Percentiles rank a stretch among this genome's conserved stretches.
phyloP scores from a whole-genome alignment of 169 alveolate species.

The Sarcocystis neurona region DNA sequence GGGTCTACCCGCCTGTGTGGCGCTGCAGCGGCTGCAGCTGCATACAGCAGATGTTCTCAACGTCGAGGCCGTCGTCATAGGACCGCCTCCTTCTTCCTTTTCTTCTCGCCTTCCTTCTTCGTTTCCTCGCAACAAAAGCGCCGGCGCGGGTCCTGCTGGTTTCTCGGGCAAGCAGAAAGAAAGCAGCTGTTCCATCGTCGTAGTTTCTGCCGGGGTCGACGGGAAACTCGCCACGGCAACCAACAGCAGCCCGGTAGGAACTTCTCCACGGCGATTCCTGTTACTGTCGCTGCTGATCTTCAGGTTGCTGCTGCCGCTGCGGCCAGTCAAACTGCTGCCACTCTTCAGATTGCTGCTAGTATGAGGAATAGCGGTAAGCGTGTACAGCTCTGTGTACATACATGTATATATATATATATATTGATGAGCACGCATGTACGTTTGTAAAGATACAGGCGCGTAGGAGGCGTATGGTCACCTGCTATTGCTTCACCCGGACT shows the following conservation, averaged over 20 bases:
- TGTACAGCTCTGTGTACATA: not conserved
- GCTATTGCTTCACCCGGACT: too few species aligned
- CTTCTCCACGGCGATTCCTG: not conserved
- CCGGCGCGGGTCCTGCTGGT: slow-evolving; percentile 10
- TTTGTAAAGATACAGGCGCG: too few species aligned
- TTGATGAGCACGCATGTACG: not conserved
- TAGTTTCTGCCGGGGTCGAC: slow-evolving; percentile 57
- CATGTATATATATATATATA: not conserved
- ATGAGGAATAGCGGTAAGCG: not conserved
- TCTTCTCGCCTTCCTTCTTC: too few species aligned
- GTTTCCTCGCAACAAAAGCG: not conserved
- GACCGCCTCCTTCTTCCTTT: too few species aligned
- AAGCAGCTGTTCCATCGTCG: slow-evolving; percentile 19
- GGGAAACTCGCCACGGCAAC: slow-evolving; percentile 46
- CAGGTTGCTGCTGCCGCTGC: not conserved
- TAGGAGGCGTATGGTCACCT: too few species aligned
- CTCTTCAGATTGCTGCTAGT: not conserved
- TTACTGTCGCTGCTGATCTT: not conserved
- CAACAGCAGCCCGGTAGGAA: slow-evolving; percentile 14
- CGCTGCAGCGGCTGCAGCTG: slow-evolving; percentile 53
- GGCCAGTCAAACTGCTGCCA: not conserved
- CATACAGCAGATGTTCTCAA: slow-evolving; percentile 60
- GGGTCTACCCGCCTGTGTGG: slow-evolving; percentile 60
- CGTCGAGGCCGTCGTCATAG: slow-evolving; percentile 31
- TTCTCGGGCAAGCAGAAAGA: too few species aligned